phyloP scores from a whole-genome alignment of 768 basidiomycete genomes.

The Rhodotorula graminis region DNA sequence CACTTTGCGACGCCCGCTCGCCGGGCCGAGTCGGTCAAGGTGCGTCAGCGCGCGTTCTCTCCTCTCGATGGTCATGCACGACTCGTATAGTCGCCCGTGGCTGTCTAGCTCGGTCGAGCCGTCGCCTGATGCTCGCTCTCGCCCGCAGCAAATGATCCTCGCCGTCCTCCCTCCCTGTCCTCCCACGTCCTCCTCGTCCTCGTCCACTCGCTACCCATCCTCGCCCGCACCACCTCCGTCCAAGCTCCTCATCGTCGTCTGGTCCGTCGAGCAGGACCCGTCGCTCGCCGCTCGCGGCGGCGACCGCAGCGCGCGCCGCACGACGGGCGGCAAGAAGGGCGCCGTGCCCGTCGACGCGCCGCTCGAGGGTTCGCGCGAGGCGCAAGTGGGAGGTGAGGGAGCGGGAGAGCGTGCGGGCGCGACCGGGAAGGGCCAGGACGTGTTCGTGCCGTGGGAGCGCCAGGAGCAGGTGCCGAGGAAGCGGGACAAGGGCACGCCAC shows the following conservation, averaged over 20 bases:
- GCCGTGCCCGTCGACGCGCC: conserved; percentile 1
- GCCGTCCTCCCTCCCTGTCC: conserved; percentile 40
- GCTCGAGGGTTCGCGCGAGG: no score
- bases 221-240: conserved; percentile 36
- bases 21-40: conserved; percentile 68
- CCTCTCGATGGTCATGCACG: neutral
- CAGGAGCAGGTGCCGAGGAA: conserved; percentile 20
- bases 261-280: conserved; percentile 87
- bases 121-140: no score
- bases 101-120: no score
- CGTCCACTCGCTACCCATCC: conserved; percentile 55
- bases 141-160: conserved; percentile 31
- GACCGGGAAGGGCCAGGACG: conserved; percentile 59
- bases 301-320: conserved; percentile 22
- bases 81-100: no score
- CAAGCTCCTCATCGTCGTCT: conserved; percentile 78
- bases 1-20: conserved; percentile 79
- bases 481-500: conserved; percentile 28
- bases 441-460: conserved; percentile 81
- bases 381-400: no score
- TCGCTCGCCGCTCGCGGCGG: conserved; percentile 7
- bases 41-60: conserved; percentile 41
- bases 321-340: conserved; percentile 23
- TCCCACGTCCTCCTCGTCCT: conserved; percentile 25
- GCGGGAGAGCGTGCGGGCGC: neutral